phyloP scores from a whole-genome alignment of 345 rosid genomes.

The Syzygium oleosum region DNA sequence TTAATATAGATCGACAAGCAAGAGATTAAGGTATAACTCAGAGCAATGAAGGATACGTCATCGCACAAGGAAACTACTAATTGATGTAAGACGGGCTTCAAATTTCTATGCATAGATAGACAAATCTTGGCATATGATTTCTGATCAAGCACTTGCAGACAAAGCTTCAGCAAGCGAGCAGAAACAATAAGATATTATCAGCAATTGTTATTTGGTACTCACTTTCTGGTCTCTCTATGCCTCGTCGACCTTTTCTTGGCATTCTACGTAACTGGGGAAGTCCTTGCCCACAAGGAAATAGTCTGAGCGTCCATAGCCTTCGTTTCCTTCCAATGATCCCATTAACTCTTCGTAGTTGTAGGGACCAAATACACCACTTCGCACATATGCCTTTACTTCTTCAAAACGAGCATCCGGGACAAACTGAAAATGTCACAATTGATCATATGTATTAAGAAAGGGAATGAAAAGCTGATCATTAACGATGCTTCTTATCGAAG shows the following conservation, averaged over 20 bases:
- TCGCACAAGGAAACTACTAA: neutral
- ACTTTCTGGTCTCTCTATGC: conserved; percentile 49
- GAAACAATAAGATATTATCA: neutral
- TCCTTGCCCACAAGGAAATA: conserved; percentile 57
- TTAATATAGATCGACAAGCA: neutral
- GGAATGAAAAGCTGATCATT: neutral
- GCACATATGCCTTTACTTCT: conserved; percentile 37
- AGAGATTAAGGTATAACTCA: neutral
- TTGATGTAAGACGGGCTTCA: neutral
- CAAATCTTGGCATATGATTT: neutral
- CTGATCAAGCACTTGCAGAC: neutral
- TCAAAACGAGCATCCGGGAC: conserved; percentile 34
- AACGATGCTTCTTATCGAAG: neutral
- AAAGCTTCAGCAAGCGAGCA: neutral
- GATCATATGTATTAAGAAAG: neutral
- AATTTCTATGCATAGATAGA: neutral
- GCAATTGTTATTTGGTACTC: neutral
- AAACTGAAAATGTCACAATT: conserved; percentile 15
- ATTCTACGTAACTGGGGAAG: conserved; percentile 46
- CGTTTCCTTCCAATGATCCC: conserved; percentile 48
- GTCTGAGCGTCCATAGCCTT: conserved; percentile 43
- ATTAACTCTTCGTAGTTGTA: conserved; percentile 37
- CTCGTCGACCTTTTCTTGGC: conserved; percentile 49
- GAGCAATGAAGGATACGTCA: neutral
- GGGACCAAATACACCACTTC: conserved; percentile 33